These are phyloP conservation scores for Helianthus tuberosus DNA, from an alignment of 129 eudicot species.

Conservation along the genomic window DNA sequence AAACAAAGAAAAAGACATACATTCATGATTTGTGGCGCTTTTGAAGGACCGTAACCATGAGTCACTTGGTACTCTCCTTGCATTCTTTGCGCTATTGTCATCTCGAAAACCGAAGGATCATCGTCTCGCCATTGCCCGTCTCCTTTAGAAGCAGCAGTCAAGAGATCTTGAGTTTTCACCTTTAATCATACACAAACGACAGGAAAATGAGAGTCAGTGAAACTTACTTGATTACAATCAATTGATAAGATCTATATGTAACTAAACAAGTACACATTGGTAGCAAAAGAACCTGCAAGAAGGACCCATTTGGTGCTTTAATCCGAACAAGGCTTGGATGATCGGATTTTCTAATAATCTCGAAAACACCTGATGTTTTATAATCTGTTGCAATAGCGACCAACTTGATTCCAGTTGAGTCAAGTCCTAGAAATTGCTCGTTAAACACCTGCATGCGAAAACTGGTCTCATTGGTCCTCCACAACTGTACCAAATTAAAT, in stretches of 20 bases:
- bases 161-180: conserved; percentile 51
- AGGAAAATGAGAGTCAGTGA: no score
- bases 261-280: no score
- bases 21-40: no score
- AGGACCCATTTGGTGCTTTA: no score
- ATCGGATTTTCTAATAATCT: conserved; percentile 45
- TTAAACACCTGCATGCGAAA: no score
- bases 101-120: conserved; percentile 64
- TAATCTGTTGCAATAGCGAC: conserved; percentile 43
- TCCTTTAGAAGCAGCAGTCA: conserved; percentile 65
- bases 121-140: conserved; percentile 49
- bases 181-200: not conserved
- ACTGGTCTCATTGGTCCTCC: conserved; percentile 64
- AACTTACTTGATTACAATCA: no score
- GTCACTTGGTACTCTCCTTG: conserved; percentile 77
- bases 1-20: no score
- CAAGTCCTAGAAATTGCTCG: conserved; percentile 59
- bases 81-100: conserved; percentile 23
- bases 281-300: no score
- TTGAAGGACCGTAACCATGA: conserved; percentile 74
- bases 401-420: conserved; percentile 25
- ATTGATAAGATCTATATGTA: no score
- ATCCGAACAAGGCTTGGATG: conserved; percentile 51
- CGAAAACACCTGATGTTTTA: conserved; percentile 46
- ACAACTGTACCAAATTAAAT: conserved; percentile 38